Evolutionary conservation across 139 green algal species (phyloP), one percentile per base, ranked within the genome.

Genomic region (Micractinium sp.): DNA sequence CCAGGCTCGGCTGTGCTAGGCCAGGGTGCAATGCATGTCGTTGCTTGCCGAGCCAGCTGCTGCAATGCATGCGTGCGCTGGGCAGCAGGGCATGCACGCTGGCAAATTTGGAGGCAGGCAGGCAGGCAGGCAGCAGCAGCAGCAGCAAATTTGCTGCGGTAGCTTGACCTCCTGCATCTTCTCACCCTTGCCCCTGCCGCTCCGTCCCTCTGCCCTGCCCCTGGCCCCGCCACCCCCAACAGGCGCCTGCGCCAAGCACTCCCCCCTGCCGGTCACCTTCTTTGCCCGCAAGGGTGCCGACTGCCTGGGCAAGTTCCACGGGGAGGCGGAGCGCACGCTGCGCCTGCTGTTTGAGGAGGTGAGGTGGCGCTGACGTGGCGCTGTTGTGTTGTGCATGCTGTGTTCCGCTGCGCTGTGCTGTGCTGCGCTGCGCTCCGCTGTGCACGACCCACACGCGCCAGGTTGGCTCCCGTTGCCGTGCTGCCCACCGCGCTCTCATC

Each of bases 261-360:
- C 89, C 1, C 89, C 93, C 2, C 79, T 81, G 36, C 93, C 93
- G 3, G 95, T 99, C 31, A 93, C 96, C 0, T 94, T 98, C 69
- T 99, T 98, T 90, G 91, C 94, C 0, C 90, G 96, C 73, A 97
- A 97, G 78, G 95, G 97, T 1, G 96, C 97, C 23, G 97, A 99
- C 90, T 98, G 96, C 92, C 93, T 99, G 69, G 95, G 97, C 77
- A 98, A 98, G 91, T 98, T 97, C 77, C 91, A 91, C 25, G 97
- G 97, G 2, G 97, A 99, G 63, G 95, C 96, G 29, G 97, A 99
- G 93, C 90, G 95, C 29, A 95, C 95, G 53, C 94, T 99, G 88
- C 86, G 97, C 69, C 91, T 97, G 89, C 93, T 98, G 38, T 98
- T 98, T 90, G 93, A 96, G 25, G 95, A 96, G 93, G 95, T 95